phyloP scores from a whole-genome alignment of 352 stramenopile genomes.

The Phytophthora kernoviae region DNA sequence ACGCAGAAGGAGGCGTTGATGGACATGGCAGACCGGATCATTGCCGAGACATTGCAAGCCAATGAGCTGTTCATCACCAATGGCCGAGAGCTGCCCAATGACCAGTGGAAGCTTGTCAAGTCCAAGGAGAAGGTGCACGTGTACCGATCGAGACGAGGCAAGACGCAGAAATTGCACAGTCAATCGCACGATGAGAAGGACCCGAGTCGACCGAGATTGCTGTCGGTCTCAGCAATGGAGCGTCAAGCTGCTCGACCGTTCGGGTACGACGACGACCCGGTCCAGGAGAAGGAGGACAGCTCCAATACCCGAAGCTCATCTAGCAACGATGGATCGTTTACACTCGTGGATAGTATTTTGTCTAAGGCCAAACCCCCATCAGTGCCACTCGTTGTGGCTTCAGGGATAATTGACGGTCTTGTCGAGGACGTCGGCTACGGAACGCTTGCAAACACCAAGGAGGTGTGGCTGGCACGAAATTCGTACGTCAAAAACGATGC shows the following conservation, averaged over 20 bases:
- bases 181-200: conserved; percentile 28
- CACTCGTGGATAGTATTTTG: conserved; percentile 35
- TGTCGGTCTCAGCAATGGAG: conserved; percentile 45
- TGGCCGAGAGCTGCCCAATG: conserved; percentile 32
- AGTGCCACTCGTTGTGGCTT: conserved; percentile 37
- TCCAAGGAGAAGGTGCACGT: conserved; percentile 58
- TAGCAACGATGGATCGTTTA: conserved; percentile 36
- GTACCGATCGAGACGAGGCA: conserved; percentile 51
- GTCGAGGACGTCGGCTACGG: conserved; percentile 44
- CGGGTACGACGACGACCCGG: conserved; percentile 28
- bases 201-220: conserved; percentile 43
- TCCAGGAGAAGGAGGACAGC: conserved; percentile 21
- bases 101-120: conserved; percentile 64
- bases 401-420: conserved; percentile 36
- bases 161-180: conserved; percentile 5
- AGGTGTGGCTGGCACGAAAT: conserved; percentile 36
- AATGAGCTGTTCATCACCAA: conserved; percentile 56
- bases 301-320: conserved; percentile 32
- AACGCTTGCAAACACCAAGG: conserved; percentile 32
- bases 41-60: conserved; percentile 59
- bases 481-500: conserved; percentile 43
- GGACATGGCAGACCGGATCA: conserved; percentile 54
- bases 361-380: conserved; percentile 28
- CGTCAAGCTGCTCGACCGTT: conserved; percentile 32
- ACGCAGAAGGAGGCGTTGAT: conserved; percentile 42